These are phyloP conservation scores for Verticillium klebahnii DNA, from an alignment of 2,329 filamentous ascomycete species.

Conservation along the genomic window DNA sequence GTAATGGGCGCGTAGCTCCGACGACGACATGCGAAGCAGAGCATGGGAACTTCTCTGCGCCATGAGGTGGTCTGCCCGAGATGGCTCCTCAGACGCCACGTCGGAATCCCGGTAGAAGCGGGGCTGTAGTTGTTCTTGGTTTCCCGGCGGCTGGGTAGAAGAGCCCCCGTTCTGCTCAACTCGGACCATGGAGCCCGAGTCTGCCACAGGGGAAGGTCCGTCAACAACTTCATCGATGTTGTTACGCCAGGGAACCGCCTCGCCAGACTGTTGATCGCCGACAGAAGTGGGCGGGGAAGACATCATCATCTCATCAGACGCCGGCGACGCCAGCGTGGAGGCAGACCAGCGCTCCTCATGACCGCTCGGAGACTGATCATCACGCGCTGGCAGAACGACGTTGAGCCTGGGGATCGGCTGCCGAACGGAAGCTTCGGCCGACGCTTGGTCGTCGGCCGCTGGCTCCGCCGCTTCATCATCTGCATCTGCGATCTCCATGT, in stretches of 20 bases:
- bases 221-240: not conserved
- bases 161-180: not conserved
- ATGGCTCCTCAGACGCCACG: not conserved
- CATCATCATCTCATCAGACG: not conserved
- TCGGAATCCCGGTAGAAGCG: not conserved
- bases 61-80: not conserved
- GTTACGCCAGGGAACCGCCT: not conserved
- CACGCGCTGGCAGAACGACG: slow-evolving; percentile 33
- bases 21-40: slow-evolving; percentile 5
- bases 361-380: slow-evolving; percentile 23
- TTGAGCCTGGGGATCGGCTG: slow-evolving; percentile 20
- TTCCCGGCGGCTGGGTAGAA: not conserved
- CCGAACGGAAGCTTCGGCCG: slow-evolving; percentile 2
- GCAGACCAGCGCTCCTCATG: slow-evolving; percentile 11
- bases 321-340: slow-evolving; percentile 8
- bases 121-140: not conserved
- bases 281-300: slow-evolving; percentile 12
- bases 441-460: slow-evolving; percentile 5
- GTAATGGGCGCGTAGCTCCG: slow-evolving; percentile 10
- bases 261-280: not conserved
- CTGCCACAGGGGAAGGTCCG: not conserved
- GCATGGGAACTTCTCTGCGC: not conserved
- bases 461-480: slow-evolving; percentile 2
- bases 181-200: not conserved
- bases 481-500: not conserved